Conservation (phyloP, 2,329 filamentous ascomycete genomes). For the Chaetomium olivaceum region DNA sequence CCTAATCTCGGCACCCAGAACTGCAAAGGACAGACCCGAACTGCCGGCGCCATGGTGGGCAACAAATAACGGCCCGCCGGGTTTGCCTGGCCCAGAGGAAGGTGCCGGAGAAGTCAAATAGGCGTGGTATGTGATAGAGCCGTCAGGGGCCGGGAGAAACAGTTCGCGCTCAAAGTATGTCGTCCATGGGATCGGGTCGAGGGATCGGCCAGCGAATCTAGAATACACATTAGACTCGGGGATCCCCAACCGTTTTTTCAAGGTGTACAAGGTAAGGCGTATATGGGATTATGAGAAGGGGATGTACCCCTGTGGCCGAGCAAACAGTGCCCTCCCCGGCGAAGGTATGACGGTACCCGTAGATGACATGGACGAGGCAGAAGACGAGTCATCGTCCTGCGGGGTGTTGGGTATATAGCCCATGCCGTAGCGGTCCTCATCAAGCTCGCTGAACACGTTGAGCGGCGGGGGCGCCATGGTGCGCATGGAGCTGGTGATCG, state of each 20-base stretch:
- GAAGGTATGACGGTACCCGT: constrained; percentile 89
- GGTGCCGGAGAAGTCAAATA: constrained; percentile 77
- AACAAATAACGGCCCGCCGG: constrained; percentile 77
- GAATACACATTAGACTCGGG: not conserved
- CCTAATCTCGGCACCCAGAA: constrained; percentile 74
- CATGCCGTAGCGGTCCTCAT: constrained; percentile 30
- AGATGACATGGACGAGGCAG: constrained; percentile 84
- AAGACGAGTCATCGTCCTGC: constrained; percentile 69
- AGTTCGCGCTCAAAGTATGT: constrained; percentile 89
- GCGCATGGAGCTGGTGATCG: constrained; percentile 25
- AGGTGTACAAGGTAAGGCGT: too few relatives aligned
- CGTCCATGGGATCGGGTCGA: constrained; percentile 77
- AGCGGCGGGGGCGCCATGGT: constrained; percentile 21
- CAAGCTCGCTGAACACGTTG: constrained; percentile 38
- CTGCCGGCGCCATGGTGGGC: constrained; percentile 95
- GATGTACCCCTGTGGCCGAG: constrained; percentile 68
- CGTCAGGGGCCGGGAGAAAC: constrained; percentile 55
- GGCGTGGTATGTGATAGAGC: constrained; percentile 69
- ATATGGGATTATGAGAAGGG: constrained; percentile 10
- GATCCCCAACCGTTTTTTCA: too few relatives aligned
- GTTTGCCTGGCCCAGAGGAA: constrained; percentile 38
- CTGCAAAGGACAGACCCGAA: constrained; percentile 87
- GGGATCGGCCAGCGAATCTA: constrained; percentile 54
- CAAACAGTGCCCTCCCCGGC: constrained; percentile 70
- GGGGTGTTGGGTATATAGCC: constrained; percentile 40